Percentiles rank a stretch among this genome's conserved stretches.
phyloP scores from a whole-genome alignment of 805 yeast genomes.

The Kodamaea neixiangensis region DNA sequence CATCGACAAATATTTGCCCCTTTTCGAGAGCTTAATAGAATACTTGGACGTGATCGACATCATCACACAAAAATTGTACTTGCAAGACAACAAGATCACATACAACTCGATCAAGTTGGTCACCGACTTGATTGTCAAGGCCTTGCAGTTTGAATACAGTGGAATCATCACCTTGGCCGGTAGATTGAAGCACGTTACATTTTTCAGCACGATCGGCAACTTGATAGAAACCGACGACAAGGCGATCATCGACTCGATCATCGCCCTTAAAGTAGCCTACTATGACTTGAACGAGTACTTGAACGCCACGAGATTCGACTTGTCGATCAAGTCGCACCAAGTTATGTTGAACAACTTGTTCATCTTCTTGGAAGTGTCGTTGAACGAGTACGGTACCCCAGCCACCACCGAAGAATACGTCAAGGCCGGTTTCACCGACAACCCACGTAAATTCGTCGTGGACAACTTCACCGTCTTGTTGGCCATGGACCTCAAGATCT shows the following conservation, averaged over 20 bases:
- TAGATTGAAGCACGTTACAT: conserved; percentile 48
- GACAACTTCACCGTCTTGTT: conserved; percentile 50
- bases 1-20: conserved; percentile 36
- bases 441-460: conserved; percentile 44
- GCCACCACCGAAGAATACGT: conserved; percentile 46
- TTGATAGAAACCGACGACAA: conserved; percentile 42
- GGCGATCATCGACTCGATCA: conserved; percentile 30
- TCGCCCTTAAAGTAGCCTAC: conserved; percentile 34
- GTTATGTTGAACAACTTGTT: conserved; percentile 43
- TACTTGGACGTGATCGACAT: conserved; percentile 44
- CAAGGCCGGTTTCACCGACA: conserved; percentile 48
- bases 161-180: conserved; percentile 47
- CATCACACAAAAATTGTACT: conserved; percentile 43
- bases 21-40: conserved; percentile 39
- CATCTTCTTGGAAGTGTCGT: conserved; percentile 37
- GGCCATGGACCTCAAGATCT: conserved; percentile 54
- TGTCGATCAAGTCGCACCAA: conserved; percentile 40
- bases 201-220: conserved; percentile 45
- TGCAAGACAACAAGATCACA: conserved; percentile 46
- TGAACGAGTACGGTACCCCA: conserved; percentile 44
- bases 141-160: conserved; percentile 43
- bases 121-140: conserved; percentile 44
- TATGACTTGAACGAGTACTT: conserved; percentile 39
- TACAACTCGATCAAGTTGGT: conserved; percentile 47
- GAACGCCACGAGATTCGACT: conserved; percentile 35